These are phyloP conservation scores for Gymnopilus dilepis DNA, from an alignment of 768 basidiomycete species.

Conservation along the genomic window DNA sequence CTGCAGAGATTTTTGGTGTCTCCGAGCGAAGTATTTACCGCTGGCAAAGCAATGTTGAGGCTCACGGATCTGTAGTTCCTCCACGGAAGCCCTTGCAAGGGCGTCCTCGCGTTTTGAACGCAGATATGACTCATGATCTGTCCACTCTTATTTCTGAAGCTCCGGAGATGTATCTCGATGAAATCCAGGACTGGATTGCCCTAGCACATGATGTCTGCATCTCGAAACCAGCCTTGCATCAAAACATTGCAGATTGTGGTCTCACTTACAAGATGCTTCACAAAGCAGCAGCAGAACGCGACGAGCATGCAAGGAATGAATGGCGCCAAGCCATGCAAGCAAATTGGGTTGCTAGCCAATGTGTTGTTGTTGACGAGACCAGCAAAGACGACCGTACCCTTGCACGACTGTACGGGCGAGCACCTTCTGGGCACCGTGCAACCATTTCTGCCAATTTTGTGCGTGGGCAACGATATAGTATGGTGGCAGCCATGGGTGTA, in stretches of 20 bases:
- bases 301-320: conserved; percentile 15
- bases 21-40: conserved; percentile 31
- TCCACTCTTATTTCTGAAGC: conserved; percentile 22
- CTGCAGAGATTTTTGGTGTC: conserved; percentile 27
- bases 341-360: conserved; percentile 22
- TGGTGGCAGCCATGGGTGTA: conserved; percentile 35
- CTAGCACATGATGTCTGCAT: conserved; percentile 30
- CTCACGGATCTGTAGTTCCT: conserved; percentile 19
- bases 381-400: conserved; percentile 34
- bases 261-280: conserved; percentile 72
- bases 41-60: conserved; percentile 30
- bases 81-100: conserved; percentile 27
- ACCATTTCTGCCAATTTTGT: conserved; percentile 29
- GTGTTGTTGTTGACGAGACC: conserved; percentile 34
- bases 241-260: conserved; percentile 74
- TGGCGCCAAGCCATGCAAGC: conserved; percentile 9
- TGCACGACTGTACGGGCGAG: conserved; percentile 29
- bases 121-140: conserved; percentile 25
- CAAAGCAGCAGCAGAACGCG: conserved; percentile 29
- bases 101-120: conserved; percentile 21
- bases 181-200: conserved; percentile 28
- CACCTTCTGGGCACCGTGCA: conserved; percentile 26
- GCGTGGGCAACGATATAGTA: conserved; percentile 29
- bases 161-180: conserved; percentile 26
- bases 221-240: conserved; percentile 37